Evolutionary conservation across 257 asterid genomes (phyloP).

Genomic region (Leonotis leonurus): DNA sequence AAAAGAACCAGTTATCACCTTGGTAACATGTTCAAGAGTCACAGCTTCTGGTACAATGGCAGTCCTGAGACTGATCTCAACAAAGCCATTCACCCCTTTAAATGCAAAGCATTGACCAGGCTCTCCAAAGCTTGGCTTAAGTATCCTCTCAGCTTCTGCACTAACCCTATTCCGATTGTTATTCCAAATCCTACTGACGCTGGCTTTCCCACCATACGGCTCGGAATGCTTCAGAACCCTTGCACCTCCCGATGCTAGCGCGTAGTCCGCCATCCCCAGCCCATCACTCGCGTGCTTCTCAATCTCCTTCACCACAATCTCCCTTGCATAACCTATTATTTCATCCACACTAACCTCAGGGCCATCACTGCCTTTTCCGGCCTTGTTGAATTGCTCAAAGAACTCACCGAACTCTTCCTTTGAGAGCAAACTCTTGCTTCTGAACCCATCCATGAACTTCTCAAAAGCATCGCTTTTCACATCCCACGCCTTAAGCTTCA

Average conservation of each 20-base stretch:
- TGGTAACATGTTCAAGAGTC: constrained; percentile 77
- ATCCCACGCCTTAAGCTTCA: constrained; percentile 55
- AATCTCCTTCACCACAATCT: constrained; percentile 60
- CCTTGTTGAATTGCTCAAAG: constrained; percentile 53
- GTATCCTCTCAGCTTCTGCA: constrained; percentile 52
- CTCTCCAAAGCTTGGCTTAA: constrained; percentile 92
- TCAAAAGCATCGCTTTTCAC: constrained; percentile 51
- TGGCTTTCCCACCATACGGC: constrained; percentile 26
- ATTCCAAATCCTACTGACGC: constrained; percentile 21
- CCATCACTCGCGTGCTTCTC: constrained; percentile 88
- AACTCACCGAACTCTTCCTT: constrained; percentile 59
- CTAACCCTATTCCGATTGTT: constrained; percentile 17
- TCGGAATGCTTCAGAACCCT: constrained; percentile 70
- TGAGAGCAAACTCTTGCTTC: constrained; percentile 38
- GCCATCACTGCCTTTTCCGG: constrained; percentile 16
- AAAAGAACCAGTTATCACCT: constrained; percentile 35
- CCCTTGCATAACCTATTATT: constrained; percentile 54
- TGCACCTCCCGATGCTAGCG: constrained; percentile 70
- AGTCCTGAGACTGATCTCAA: constrained; percentile 58
- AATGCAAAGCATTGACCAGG: constrained; percentile 92
- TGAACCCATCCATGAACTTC: constrained; percentile 50
- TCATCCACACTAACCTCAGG: constrained; percentile 57
- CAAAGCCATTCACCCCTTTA: constrained; percentile 62
- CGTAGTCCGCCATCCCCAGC: constrained; percentile 79
- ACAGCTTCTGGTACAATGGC: constrained; percentile 72